Evolutionary conservation across 1,139 yeast species (phyloP).

Genomic region (Suhomyces panamericanus): DNA sequence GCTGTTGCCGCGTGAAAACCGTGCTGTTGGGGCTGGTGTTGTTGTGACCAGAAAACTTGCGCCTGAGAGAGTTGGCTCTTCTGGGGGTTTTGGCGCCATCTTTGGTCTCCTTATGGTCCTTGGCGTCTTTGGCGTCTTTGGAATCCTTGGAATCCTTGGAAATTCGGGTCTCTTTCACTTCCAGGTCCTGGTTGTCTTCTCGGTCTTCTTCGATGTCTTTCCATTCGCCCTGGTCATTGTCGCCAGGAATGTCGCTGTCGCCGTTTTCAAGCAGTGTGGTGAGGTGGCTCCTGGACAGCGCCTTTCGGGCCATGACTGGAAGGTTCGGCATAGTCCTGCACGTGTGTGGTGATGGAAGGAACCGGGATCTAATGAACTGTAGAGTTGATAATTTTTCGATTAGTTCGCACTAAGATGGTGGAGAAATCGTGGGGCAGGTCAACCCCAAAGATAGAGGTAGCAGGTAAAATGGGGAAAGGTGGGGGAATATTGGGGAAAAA

Average conservation of each 20-base stretch:
- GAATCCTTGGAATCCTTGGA: neutral
- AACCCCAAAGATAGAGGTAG: too few relatives aligned
- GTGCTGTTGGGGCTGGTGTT: slow-evolving; percentile 10
- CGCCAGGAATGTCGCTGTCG: neutral
- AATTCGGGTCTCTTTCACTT: neutral
- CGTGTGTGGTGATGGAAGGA: neutral
- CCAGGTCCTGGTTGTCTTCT: neutral
- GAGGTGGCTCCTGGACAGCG: slow-evolving; percentile 8
- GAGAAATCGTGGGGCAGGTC: too few relatives aligned
- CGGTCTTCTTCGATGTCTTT: neutral
- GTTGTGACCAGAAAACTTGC: slow-evolving; percentile 1
- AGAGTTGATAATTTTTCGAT: neutral
- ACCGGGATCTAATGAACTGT: neutral
- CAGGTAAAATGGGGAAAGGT: too few relatives aligned
- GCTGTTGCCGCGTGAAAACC: slow-evolving; percentile 21
- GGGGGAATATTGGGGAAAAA: too few relatives aligned
- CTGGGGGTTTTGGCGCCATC: neutral
- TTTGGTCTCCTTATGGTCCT: neutral
- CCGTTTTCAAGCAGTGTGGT: slow-evolving; percentile 4
- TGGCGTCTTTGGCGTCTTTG: neutral
- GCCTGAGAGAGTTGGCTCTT: slow-evolving; percentile 2
- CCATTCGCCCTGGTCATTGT: neutral
- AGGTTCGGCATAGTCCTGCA: neutral
- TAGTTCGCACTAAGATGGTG: too few relatives aligned
- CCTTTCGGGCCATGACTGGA: neutral